Conservation (phyloP, 345 rosid species). For the Anastatica hierochuntica region DNA sequence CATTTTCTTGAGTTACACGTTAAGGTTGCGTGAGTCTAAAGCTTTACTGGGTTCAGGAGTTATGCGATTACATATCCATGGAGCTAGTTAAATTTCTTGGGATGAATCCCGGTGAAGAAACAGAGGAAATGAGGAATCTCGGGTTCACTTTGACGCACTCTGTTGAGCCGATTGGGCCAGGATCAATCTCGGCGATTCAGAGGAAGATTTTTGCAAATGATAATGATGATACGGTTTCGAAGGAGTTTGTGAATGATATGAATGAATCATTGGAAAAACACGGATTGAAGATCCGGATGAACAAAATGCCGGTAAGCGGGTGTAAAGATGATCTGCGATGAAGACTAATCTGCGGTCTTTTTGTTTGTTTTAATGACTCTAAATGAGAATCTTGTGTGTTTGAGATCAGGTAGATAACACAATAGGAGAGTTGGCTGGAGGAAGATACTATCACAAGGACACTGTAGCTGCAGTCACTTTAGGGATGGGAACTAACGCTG, state of each 20-base stretch:
- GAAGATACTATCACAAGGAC: slow-evolving; percentile 47
- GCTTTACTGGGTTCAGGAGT: slow-evolving; percentile 22
- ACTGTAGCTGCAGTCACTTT: slow-evolving; percentile 47
- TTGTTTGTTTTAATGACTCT: too few species aligned
- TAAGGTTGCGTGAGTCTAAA: background rate
- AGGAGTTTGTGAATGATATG: slow-evolving; percentile 25
- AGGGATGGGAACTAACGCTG: slow-evolving; percentile 46
- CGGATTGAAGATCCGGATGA: slow-evolving; percentile 33
- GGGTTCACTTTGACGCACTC: slow-evolving; percentile 41
- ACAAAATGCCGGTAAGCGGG: slow-evolving; percentile 7
- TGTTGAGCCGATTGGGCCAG: slow-evolving; percentile 26
- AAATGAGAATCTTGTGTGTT: background rate
- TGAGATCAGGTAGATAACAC: slow-evolving; percentile 40
- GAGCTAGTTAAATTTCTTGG: slow-evolving; percentile 37
- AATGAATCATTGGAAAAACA: slow-evolving; percentile 38
- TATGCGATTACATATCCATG: slow-evolving; percentile 37
- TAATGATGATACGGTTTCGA: slow-evolving; percentile 28
- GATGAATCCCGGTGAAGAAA: slow-evolving; percentile 23
- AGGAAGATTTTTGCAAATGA: slow-evolving; percentile 36
- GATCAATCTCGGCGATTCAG: slow-evolving; percentile 30
- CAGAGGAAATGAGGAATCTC: slow-evolving; percentile 21
- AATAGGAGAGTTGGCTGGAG: slow-evolving; percentile 51
- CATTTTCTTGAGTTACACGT: background rate
- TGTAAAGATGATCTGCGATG: background rate
- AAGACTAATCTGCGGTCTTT: too few species aligned